Evolutionary conservation across 495 filamentous ascomycete species (phyloP), one percentile per base, ranked within the genome.

Genomic region (Penicillium taxi): DNA sequence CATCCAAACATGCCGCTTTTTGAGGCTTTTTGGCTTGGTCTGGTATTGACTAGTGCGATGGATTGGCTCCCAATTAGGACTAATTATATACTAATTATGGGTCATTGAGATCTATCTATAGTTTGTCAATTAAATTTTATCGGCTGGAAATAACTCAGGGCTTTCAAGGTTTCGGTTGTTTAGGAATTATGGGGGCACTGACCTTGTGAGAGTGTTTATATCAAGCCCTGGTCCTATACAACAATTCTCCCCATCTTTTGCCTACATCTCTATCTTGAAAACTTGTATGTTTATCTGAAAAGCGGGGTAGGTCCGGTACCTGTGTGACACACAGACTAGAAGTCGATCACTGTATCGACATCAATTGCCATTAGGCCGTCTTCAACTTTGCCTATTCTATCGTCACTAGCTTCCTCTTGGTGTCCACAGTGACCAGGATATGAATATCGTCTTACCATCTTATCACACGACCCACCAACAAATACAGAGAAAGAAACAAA

Each of bases 91-190:
- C 42, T 56, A 56, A 56, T 56, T 56, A 43, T 46, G 44, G 48
- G 35, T 15, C 35, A 36, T 50, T 40, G 32, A 12, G 13, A 24
- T 50, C 53, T 56, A 56, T 50, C 53, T 51, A 55, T 55, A 55
- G 51, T 35, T 34, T 7, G 35, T 42, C 32, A 50, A 47, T 47
- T 49, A 38, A 31, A 39, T 29, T 30, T 33, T 37, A 2, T 38
- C 28, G 15, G 28, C 49, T 45, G 42, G 48, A 42, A 45, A 42
- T 44, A 52, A 36, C 42, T 22, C 18, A n/a, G n/a, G n/a, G n/a
- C n/a, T n/a, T n/a, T n/a, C n/a, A n/a, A n/a, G n/a, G n/a, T n/a
- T n/a, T n/a, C n/a, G n/a, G n/a, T n/a, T n/a, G n/a, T n/a, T n/a
- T n/a, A n/a, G n/a, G n/a, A n/a, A n/a, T n/a, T n/a, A n/a, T n/a